Base-by-base conservation (phyloP, 2,329 filamentous ascomycete genomes). In the Fusarium falciforme region DNA sequence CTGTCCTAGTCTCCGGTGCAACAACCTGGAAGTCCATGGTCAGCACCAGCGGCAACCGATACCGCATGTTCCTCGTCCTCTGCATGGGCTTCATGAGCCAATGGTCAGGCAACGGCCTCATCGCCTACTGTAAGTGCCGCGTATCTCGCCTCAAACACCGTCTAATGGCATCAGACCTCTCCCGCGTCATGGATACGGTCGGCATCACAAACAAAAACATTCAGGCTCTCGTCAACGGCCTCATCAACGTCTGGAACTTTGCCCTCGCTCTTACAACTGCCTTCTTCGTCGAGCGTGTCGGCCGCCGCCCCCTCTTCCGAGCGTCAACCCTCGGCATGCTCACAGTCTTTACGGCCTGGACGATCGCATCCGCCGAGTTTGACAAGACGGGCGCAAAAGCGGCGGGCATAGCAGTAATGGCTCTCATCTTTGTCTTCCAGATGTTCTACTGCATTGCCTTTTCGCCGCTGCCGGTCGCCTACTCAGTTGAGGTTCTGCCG, bases 391-490 rank as follows among this genome's bases (percentile, higher is more conserved):
- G 72, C 3, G 73, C 70, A 36, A 76, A 74, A 25, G 70, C 80
- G 0, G 80, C 81, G 0, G 81, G 81, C 16, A 70, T 79, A 1
- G 78, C 80, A 0, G 82, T 82, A 0, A 75, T 84, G 60, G 80
- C 79, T 2, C 75, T 83, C 11, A 83, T 83, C 29, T 83, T 83
- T 52, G 47, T 83, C 1, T 83, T 80, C 58, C 78, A 85, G 10
- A 84, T 86, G 8, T 84, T 83, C 73, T 89, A 89, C 79, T 88
- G 88, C 72, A 83, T 89, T 54, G 87, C 86, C 10, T 88, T 88
- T 79, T 89, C 88, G 58, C 85, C 88, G 3, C 81, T 89, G 22
- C 87, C 87, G 0, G 77, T 76, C 31, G 79, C 86, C 6, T 89
- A 88, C 79, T 83, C 89, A 0, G 83, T 89, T 25, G 88, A 90